Base-by-base conservation (phyloP, 768 basidiomycete species). In the Russula griseocarnosa region DNA sequence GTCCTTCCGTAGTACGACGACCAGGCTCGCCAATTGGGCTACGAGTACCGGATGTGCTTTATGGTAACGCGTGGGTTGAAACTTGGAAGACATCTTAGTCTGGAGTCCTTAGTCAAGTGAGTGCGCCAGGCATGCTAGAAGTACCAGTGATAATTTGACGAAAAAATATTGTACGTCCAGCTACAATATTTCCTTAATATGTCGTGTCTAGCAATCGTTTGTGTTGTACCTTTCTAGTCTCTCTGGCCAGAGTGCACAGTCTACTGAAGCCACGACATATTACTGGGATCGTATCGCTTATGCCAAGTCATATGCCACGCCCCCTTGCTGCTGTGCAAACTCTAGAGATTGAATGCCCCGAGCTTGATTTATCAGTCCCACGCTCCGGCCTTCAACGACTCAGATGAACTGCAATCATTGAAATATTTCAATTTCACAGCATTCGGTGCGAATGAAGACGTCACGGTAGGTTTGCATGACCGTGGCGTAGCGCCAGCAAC, bases 61-160 rank as follows among this genome's bases (percentile, higher is more conserved):
- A 83, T 65, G 71, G 72, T 5, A 80, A 84, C 46, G 84, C 77
- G 85, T 22, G 85, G 85, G 11, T 55, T 70, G 70, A 72, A 47
- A 60, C n/a, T n/a, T n/a, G n/a, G n/a, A n/a, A n/a, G 70, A 40
- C 7, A 55, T 58, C 1, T 62, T 66, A 24, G 20, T 64, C 16
- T 44, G 44, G 28, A 47, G 36, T 54, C 28, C 55, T 18, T 63
- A 62, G 56, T 57, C 55, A n/a, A 49, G 11, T 16, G 24, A 61
- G 50, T 40, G 20, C 16, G n/a, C 57, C 55, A 65, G n/a, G n/a
- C n/a, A n/a, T 50, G 24, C 32, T n/a, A 65, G 60, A 44, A 61
- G 47, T 51, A 50, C 20, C 22, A 13, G n/a, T 34, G 26, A 65
- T 34, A 46, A 55, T 20, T 38, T 26, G 22, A 26, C 44, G 58